Evolutionary conservation across 2,329 filamentous ascomycete species (phyloP).

Genomic region (Penicillium sp.): DNA sequence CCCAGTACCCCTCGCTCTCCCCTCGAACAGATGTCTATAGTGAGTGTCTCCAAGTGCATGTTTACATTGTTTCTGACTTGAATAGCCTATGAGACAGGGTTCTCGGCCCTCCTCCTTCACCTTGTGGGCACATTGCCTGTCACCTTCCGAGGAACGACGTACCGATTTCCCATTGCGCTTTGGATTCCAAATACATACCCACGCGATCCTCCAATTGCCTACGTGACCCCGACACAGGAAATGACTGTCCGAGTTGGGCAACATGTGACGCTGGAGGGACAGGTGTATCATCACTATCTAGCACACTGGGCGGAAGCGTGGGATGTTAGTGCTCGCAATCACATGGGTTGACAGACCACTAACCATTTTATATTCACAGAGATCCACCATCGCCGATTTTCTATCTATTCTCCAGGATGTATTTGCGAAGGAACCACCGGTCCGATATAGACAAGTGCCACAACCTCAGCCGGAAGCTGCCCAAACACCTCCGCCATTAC

Average conservation of each 20-base stretch:
- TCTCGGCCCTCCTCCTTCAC: conserved; percentile 80
- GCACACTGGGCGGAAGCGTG: conserved; percentile 84
- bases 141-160: conserved; percentile 80
- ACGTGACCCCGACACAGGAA: conserved; percentile 80
- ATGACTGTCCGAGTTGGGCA: conserved; percentile 92
- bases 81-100: conserved; percentile 81
- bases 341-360: neutral
- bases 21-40: conserved; percentile 95
- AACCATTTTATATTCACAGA: conserved; percentile 46
- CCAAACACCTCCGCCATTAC: conserved; percentile 63
- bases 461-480: conserved; percentile 26
- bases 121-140: conserved; percentile 89
- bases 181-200: conserved; percentile 94
- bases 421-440: conserved; percentile 92
- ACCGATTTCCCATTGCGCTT: conserved; percentile 86
- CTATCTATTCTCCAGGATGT: conserved; percentile 77
- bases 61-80: conserved; percentile 14
- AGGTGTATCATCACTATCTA: conserved; percentile 93
- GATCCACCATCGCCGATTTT: conserved; percentile 80
- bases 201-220: conserved; percentile 77
- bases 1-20: conserved; percentile 73
- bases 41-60: conserved; percentile 46
- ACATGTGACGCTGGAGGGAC: conserved; percentile 89
- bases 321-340: conserved; percentile 66
- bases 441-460: conserved; percentile 63